These are phyloP conservation scores for Aspergillus ellipticus DNA, from an alignment of 495 filamentous ascomycete species.

Conservation along the genomic window DNA sequence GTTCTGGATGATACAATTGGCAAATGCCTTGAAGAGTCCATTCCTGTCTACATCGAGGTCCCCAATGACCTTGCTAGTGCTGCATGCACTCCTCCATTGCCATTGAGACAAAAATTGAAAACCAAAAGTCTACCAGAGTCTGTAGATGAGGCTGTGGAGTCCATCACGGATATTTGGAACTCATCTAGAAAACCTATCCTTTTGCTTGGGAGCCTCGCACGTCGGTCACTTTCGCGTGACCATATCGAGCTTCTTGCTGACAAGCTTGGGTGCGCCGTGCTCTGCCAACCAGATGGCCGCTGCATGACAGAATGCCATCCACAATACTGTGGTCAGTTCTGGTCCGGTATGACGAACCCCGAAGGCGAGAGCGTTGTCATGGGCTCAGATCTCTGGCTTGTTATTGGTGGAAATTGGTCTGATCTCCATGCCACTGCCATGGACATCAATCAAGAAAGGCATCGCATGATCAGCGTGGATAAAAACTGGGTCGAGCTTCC, in stretches of 20 bases:
- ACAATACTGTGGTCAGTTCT: conserved; percentile 13
- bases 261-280: conserved; percentile 13
- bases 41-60: conserved; percentile 12
- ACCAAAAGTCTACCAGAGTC: not conserved
- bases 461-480: conserved; percentile 9
- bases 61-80: conserved; percentile 5
- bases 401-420: not conserved
- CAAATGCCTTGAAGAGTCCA: conserved; percentile 4
- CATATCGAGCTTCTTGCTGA: conserved; percentile 6
- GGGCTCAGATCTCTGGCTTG: not conserved
- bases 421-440: conserved; percentile 6
- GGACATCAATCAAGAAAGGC: not conserved
- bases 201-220: conserved; percentile 9
- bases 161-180: conserved; percentile 5
- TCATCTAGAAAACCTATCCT: conserved; percentile 8
- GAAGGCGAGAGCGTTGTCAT: conserved; percentile 4
- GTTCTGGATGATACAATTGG: conserved; percentile 4
- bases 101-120: not conserved
- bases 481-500: not conserved
- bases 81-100: not conserved
- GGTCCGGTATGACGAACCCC: not conserved
- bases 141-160: not conserved
- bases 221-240: not conserved
- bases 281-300: conserved; percentile 16
- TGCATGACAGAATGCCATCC: conserved; percentile 12